Percentiles rank a stretch among this genome's conserved stretches.
These are phyloP conservation scores for Diatrype stigma DNA, from an alignment of 2,329 filamentous ascomycete species.

Conservation along the genomic window DNA sequence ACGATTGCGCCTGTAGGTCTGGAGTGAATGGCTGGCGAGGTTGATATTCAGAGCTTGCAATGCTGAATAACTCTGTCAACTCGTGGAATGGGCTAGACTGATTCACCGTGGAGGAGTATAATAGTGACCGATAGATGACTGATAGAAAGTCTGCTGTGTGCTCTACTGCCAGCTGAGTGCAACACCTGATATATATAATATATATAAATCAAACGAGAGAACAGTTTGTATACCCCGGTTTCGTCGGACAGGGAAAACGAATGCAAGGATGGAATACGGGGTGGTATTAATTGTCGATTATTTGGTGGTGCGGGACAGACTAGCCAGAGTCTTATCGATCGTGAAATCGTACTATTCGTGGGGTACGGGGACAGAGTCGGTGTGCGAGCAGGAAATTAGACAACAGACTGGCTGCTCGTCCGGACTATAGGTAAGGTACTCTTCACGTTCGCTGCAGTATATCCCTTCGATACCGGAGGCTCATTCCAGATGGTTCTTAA, in stretches of 20 bases:
- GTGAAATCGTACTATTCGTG: background rate
- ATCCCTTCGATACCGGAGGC: background rate
- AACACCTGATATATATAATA: background rate
- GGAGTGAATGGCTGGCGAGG: background rate
- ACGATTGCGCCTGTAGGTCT: background rate
- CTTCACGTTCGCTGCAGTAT: background rate
- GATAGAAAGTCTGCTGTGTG: background rate
- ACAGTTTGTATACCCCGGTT: background rate
- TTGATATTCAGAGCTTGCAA: background rate
- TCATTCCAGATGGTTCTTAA: background rate
- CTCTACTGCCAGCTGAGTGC: background rate
- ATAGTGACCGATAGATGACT: too few species aligned
- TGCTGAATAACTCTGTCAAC: background rate
- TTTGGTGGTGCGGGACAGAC: background rate
- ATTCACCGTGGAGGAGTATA: background rate
- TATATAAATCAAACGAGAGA: background rate
- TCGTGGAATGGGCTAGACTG: background rate
- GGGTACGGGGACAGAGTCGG: background rate
- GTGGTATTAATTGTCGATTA: background rate
- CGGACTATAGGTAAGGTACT: too few species aligned
- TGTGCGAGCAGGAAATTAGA: background rate
- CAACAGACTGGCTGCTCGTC: background rate
- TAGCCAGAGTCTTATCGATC: slow-evolving; percentile 1
- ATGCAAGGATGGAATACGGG: background rate
- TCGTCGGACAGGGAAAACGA: background rate